Conservation (phyloP, 2,329 filamentous ascomycete genomes). For the Dothiorella sarmentorum region DNA sequence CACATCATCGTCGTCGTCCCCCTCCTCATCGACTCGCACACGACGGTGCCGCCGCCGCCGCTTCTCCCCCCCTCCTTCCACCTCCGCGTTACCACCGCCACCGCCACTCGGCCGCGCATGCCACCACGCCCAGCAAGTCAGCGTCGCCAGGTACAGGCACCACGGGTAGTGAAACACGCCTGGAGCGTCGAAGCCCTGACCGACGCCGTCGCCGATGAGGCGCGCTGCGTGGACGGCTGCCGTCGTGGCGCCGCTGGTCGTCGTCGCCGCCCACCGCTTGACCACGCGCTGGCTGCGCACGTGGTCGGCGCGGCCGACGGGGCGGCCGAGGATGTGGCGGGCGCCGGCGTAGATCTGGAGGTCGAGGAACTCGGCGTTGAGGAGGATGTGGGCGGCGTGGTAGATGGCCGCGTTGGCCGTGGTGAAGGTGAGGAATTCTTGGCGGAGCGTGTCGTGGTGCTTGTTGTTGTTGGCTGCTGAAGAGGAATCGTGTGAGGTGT, state of each 20-base stretch:
- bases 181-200: slow-evolving; percentile 50
- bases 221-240: slow-evolving; percentile 54
- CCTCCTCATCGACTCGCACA: not conserved
- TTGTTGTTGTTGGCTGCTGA: slow-evolving; percentile 23
- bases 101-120: slow-evolving; percentile 35
- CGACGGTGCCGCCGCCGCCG: not conserved
- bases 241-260: slow-evolving; percentile 35
- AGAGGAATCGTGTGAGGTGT: too few relatives aligned
- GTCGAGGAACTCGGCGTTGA: slow-evolving; percentile 59
- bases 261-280: slow-evolving; percentile 48
- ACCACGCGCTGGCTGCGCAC: slow-evolving; percentile 49
- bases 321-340: slow-evolving; percentile 55
- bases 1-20: slow-evolving; percentile 10
- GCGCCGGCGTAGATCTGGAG: slow-evolving; percentile 61
- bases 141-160: slow-evolving; percentile 58
- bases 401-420: slow-evolving; percentile 55
- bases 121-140: slow-evolving; percentile 59
- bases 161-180: slow-evolving; percentile 60
- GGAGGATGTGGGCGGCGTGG: slow-evolving; percentile 55
- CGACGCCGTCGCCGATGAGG: slow-evolving; percentile 50
- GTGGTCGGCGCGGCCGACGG: slow-evolving; percentile 51
- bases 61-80: not conserved
- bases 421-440: slow-evolving; percentile 47
- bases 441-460: slow-evolving; percentile 21
- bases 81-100: slow-evolving; percentile 5